Percentiles rank a stretch among this genome's conserved stretches.
These are phyloP conservation scores for Plectranthus barbatus DNA, from an alignment of 257 asterid genomes.

Conservation along the genomic window DNA sequence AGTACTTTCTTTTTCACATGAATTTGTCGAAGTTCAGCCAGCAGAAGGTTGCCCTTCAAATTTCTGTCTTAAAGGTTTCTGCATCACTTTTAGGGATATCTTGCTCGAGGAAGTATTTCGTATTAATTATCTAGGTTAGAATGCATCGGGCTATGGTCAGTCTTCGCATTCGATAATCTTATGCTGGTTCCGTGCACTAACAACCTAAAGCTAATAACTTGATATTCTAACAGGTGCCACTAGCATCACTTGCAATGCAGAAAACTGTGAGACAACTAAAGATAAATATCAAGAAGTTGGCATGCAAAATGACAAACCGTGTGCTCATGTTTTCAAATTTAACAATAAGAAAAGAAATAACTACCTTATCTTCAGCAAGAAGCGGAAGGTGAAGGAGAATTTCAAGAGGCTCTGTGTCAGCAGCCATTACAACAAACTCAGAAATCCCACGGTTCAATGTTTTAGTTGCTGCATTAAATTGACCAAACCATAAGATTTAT, in stretches of 20 bases:
- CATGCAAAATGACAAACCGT: background rate
- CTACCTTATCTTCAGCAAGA: conserved; percentile 23
- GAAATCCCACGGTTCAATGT: conserved; percentile 88
- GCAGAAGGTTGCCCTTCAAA: background rate
- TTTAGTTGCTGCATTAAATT: conserved; percentile 64
- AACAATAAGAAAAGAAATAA: background rate
- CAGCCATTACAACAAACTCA: conserved; percentile 86
- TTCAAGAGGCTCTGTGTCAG: conserved; percentile 89
- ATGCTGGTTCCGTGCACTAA: background rate
- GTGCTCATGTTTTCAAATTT: background rate
- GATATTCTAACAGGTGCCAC: background rate
- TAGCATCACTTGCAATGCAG: background rate
- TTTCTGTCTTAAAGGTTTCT: background rate
- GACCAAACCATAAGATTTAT: background rate
- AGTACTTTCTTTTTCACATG: no score
- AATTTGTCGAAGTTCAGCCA: background rate
- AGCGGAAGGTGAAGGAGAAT: conserved; percentile 94
- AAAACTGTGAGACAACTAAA: background rate
- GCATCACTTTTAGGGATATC: no score
- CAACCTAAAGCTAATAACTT: background rate
- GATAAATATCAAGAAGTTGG: background rate
- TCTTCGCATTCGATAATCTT: background rate
- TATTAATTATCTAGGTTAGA: background rate
- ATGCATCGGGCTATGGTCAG: background rate
- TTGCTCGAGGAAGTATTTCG: background rate